Conservation (phyloP, 1,139 yeast species). For the Pneumocystis jirovecii region DNA sequence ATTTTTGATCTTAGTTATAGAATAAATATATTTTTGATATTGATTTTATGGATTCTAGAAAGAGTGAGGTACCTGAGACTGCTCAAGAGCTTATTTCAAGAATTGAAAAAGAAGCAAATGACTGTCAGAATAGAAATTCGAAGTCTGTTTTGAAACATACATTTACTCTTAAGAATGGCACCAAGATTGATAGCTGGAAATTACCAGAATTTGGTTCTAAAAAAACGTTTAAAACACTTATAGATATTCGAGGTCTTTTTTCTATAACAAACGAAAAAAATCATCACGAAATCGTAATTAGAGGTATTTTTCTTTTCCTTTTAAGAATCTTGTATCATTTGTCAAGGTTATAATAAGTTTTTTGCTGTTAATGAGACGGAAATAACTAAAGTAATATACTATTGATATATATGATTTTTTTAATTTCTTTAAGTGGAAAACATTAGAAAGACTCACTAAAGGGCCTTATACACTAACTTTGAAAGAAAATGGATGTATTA, state of each 20-base stretch:
- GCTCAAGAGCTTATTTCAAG: not conserved
- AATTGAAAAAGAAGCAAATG: not conserved
- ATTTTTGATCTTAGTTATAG: not conserved
- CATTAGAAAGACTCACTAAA: slow-evolving; percentile 32
- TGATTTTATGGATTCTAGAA: not conserved
- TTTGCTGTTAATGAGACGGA: slow-evolving; percentile 62
- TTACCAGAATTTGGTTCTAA: not conserved
- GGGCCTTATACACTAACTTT: slow-evolving; percentile 76
- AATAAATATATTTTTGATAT: not conserved
- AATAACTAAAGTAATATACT: slow-evolving; percentile 28
- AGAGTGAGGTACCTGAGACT: not conserved
- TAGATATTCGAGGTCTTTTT: slow-evolving; percentile 73
- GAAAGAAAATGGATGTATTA: slow-evolving; percentile 90
- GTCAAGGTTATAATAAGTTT: slow-evolving; percentile 57
- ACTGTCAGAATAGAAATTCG: not conserved
- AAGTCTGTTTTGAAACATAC: not conserved
- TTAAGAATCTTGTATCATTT: not conserved
- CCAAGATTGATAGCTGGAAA: not conserved
- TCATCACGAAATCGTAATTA: slow-evolving; percentile 37
- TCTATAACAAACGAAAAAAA: slow-evolving; percentile 31
- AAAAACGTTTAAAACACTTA: slow-evolving; percentile 11
- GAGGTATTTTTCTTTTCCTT: slow-evolving; percentile 35
- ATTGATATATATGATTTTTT: not conserved
- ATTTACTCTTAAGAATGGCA: not conserved
- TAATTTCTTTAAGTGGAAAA: slow-evolving; percentile 23